phyloP scores from a whole-genome alignment of 2,329 filamentous ascomycete genomes.

The Fusarium decemcellulare region DNA sequence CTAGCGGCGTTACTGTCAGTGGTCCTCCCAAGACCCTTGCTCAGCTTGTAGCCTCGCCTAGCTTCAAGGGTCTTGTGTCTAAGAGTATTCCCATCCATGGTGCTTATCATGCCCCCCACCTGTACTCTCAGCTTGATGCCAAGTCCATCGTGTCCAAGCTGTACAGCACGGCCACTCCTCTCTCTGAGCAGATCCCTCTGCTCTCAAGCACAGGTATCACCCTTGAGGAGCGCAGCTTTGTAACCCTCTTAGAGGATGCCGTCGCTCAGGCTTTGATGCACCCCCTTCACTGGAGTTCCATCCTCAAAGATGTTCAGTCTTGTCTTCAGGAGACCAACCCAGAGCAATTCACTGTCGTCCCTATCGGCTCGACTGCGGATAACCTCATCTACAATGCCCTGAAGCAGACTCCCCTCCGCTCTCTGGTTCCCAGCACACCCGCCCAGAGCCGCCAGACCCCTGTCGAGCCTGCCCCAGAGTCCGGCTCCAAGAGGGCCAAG shows the following conservation, averaged over 20 bases:
- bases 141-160: conserved; percentile 11
- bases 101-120: conserved; percentile 38
- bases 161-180: not conserved
- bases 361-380: conserved; percentile 31
- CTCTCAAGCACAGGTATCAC: conserved; percentile 18
- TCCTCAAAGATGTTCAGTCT: conserved; percentile 20
- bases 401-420: conserved; percentile 30
- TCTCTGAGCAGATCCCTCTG: conserved; percentile 19
- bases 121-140: conserved; percentile 35
- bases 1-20: conserved; percentile 36
- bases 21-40: conserved; percentile 31
- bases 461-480: rapidly evolving
- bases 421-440: conserved; percentile 6
- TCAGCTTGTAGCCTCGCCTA: conserved; percentile 20
- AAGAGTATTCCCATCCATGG: conserved; percentile 38
- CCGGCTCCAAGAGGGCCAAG: conserved; percentile 26
- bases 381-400: conserved; percentile 40
- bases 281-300: conserved; percentile 30
- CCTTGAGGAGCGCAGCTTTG: conserved; percentile 30
- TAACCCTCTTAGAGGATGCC: conserved; percentile 26
- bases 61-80: conserved; percentile 8
- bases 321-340: conserved; percentile 7
- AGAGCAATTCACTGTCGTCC: conserved; percentile 19
- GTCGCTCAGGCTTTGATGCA: conserved; percentile 27
- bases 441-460: rapidly evolving